These are phyloP conservation scores for Ogataea corticis DNA, from an alignment of 805 yeast genomes.

Conservation along the genomic window DNA sequence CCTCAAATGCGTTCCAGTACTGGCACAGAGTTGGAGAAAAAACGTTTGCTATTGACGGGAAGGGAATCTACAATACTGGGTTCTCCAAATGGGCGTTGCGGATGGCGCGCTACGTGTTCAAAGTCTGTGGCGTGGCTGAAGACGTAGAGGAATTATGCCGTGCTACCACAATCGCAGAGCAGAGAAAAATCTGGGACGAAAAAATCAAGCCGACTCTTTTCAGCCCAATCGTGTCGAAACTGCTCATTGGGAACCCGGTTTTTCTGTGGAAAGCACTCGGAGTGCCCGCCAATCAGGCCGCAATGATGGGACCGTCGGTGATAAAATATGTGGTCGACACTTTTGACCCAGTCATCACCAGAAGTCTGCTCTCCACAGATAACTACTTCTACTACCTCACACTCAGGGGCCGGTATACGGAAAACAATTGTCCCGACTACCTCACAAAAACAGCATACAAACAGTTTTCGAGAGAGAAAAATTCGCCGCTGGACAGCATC, in stretches of 20 bases:
- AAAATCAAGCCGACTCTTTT: conserved; percentile 68
- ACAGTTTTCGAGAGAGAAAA: conserved; percentile 40
- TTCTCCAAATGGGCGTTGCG: conserved; percentile 85
- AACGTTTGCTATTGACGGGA: conserved; percentile 54
- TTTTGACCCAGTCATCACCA: conserved; percentile 68
- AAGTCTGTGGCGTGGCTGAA: conserved; percentile 49
- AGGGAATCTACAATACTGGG: conserved; percentile 78
- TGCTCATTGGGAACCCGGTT: conserved; percentile 78
- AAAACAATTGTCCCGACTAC: conserved; percentile 73
- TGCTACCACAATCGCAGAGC: conserved; percentile 61
- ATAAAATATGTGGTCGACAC: conserved; percentile 74
- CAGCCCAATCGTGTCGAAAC: conserved; percentile 65
- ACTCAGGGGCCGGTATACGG: conserved; percentile 59
- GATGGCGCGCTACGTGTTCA: conserved; percentile 61
- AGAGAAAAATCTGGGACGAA: conserved; percentile 60
- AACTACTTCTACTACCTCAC: conserved; percentile 78
- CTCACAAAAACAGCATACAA: conserved; percentile 59
- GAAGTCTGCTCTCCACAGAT: conserved; percentile 65
- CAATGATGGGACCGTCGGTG: conserved; percentile 74
- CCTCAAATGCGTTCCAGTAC: conserved; percentile 79
- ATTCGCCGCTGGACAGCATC: conserved; percentile 64
- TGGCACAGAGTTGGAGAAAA: conserved; percentile 67
- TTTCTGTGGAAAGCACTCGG: conserved; percentile 88
- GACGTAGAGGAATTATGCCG: conserved; percentile 57
- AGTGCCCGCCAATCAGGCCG: conserved; percentile 84